Evolutionary conservation across 331 rosid genomes (phyloP).

Genomic region (Saraca asoca): DNA sequence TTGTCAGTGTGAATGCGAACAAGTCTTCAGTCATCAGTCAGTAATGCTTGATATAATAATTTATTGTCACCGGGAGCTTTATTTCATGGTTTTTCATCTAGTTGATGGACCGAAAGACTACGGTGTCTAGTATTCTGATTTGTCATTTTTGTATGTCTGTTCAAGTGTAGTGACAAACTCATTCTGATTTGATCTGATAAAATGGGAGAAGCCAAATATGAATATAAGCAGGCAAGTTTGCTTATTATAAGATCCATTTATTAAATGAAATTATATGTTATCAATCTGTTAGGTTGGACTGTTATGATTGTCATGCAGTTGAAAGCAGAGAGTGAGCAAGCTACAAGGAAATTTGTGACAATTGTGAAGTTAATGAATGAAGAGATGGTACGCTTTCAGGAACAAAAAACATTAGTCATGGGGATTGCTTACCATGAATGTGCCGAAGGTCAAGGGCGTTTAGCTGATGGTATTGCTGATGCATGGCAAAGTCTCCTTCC

Average conservation of each 20-base stretch:
- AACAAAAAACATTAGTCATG: conserved; percentile 84
- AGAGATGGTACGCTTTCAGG: conserved; percentile 86
- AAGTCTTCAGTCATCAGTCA: conserved; percentile 15
- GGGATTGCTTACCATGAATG: conserved; percentile 95
- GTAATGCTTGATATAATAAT: background rate
- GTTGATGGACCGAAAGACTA: background rate
- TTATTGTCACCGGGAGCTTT: background rate
- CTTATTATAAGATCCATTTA: conserved; percentile 9
- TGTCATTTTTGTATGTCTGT: conserved; percentile 1
- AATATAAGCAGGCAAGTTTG: conserved; percentile 82
- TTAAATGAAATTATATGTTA: background rate
- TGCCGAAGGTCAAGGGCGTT: conserved; percentile 91
- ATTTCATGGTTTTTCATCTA: background rate
- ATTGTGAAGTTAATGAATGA: conserved; percentile 81
- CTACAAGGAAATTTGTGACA: conserved; percentile 71
- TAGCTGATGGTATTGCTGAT: conserved; percentile 77
- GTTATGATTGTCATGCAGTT: conserved; percentile 60
- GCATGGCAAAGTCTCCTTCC: conserved; percentile 98
- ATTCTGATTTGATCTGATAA: conserved; percentile 80
- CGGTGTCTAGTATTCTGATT: background rate
- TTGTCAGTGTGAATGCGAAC: conserved; percentile 20
- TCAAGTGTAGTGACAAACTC: conserved; percentile 77
- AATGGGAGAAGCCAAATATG: conserved; percentile 83
- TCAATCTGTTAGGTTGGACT: conserved; percentile 30
- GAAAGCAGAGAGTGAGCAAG: conserved; percentile 92